Evolutionary conservation across 2,329 filamentous ascomycete species (phyloP).

Genomic region (Pseudomassariella vexata): DNA sequence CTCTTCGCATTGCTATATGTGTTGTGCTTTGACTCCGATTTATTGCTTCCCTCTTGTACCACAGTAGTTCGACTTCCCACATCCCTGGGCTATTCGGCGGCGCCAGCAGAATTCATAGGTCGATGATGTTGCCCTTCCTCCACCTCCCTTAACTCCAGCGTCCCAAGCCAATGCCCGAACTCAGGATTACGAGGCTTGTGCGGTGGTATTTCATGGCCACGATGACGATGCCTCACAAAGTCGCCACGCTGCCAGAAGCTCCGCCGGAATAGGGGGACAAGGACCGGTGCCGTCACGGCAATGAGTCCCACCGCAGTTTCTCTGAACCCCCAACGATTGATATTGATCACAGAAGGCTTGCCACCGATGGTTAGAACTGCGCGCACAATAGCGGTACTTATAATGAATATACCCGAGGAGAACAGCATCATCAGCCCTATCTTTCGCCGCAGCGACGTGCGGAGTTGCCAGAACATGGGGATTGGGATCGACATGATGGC

Average conservation of each 20-base stretch:
- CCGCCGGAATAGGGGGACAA: constrained; percentile 6
- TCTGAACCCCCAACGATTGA: constrained; percentile 15
- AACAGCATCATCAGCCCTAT: constrained; percentile 13
- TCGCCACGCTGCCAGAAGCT: constrained; percentile 7
- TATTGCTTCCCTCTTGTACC: too few species aligned
- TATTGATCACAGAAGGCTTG: constrained; percentile 17
- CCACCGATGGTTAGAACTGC: constrained; percentile 14
- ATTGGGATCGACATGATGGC: constrained; percentile 19
- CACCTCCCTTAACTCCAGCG: too few species aligned
- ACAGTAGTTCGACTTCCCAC: too few species aligned
- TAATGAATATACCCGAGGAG: constrained; percentile 20
- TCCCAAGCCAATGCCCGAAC: too few species aligned
- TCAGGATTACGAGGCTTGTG: too few species aligned
- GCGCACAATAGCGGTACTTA: constrained; percentile 18
- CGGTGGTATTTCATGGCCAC: too few species aligned
- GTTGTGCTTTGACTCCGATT: too few species aligned
- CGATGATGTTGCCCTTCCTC: too few species aligned
- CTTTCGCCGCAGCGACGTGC: constrained; percentile 10
- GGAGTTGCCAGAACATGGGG: constrained; percentile 18
- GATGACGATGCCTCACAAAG: too few species aligned
- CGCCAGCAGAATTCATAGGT: too few species aligned
- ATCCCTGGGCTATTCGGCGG: too few species aligned
- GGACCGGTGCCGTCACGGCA: constrained; percentile 3
- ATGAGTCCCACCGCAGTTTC: constrained; percentile 10
- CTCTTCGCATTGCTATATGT: too few species aligned